These are phyloP conservation scores for Rutstroemia sydowiana DNA, from an alignment of 2,329 filamentous ascomycete genomes.

Conservation along the genomic window DNA sequence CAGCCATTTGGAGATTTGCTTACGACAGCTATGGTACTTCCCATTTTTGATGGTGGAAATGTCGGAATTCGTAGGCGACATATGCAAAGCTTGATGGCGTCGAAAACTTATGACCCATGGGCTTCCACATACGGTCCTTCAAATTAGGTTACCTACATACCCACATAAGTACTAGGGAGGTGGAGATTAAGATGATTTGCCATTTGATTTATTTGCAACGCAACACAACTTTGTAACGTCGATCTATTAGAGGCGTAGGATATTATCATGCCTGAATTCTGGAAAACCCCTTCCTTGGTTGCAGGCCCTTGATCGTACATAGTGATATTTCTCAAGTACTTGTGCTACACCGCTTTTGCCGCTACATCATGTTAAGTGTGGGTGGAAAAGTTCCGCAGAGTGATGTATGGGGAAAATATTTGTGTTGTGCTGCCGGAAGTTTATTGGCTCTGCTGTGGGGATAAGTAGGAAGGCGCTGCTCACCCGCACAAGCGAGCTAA, in stretches of 20 bases:
- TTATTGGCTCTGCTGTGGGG: too few relatives aligned
- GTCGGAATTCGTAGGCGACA: slow-evolving; percentile 44
- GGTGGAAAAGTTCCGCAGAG: too few relatives aligned
- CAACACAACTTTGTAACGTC: background rate
- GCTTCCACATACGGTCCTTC: slow-evolving; percentile 27
- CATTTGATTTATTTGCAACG: background rate
- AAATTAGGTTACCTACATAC: background rate
- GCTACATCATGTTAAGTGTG: too few relatives aligned
- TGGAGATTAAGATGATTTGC: background rate
- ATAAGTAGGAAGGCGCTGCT: too few relatives aligned
- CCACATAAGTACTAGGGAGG: background rate
- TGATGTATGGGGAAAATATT: too few relatives aligned
- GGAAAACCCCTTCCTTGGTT: too few relatives aligned
- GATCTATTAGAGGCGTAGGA: background rate
- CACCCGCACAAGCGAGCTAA: too few relatives aligned
- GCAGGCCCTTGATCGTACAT: too few relatives aligned
- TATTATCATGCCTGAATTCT: too few relatives aligned
- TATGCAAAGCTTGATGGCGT: slow-evolving; percentile 39
- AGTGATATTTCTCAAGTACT: too few relatives aligned
- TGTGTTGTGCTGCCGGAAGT: too few relatives aligned
- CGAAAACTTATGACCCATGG: slow-evolving; percentile 41
- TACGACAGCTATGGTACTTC: slow-evolving; percentile 39
- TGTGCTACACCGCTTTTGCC: too few relatives aligned
- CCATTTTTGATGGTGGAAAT: slow-evolving; percentile 48
- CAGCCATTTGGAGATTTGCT: slow-evolving; percentile 37